Conservation (phyloP, 2,329 filamentous ascomycete species). For the Stachybotrys echinatus region DNA sequence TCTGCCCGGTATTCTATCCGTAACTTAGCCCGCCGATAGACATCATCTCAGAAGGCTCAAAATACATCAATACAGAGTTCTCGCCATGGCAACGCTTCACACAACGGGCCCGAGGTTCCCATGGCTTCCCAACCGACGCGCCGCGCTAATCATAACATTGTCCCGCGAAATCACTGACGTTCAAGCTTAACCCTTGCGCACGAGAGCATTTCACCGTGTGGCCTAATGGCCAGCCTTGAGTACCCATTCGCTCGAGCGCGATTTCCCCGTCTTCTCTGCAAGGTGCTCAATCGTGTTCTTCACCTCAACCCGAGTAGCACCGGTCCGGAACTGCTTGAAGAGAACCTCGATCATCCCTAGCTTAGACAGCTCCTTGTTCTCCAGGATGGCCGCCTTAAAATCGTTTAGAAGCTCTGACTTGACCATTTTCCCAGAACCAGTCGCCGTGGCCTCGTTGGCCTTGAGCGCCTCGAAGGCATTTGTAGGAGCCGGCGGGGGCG, state of each 20-base stretch:
- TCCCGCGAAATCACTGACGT: neutral
- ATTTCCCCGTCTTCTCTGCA: conserved; percentile 32
- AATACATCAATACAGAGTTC: neutral
- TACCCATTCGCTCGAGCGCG: conserved; percentile 31
- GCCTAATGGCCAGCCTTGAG: conserved; percentile 34
- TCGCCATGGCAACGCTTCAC: neutral
- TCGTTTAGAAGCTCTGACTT: conserved; percentile 34
- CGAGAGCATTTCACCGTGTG: neutral
- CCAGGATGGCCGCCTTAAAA: conserved; percentile 34
- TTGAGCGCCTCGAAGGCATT: conserved; percentile 32
- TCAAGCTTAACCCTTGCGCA: neutral
- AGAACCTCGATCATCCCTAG: conserved; percentile 34
- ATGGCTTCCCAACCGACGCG: neutral
- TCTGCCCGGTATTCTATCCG: too few relatives aligned
- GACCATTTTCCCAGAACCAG: conserved; percentile 22
- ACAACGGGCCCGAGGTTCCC: neutral
- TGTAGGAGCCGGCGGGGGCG: conserved; percentile 23
- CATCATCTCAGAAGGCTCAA: neutral
- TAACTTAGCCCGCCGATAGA: too few relatives aligned
- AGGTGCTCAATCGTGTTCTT: conserved; percentile 36
- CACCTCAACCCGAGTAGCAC: conserved; percentile 31
- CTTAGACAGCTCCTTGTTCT: conserved; percentile 33
- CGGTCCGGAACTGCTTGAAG: conserved; percentile 30
- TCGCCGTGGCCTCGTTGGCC: conserved; percentile 6
- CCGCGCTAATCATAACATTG: neutral